Evolutionary conservation across 805 yeast species (phyloP), one percentile per base, ranked within the genome.

Genomic region (Lipomyces kockii): DNA sequence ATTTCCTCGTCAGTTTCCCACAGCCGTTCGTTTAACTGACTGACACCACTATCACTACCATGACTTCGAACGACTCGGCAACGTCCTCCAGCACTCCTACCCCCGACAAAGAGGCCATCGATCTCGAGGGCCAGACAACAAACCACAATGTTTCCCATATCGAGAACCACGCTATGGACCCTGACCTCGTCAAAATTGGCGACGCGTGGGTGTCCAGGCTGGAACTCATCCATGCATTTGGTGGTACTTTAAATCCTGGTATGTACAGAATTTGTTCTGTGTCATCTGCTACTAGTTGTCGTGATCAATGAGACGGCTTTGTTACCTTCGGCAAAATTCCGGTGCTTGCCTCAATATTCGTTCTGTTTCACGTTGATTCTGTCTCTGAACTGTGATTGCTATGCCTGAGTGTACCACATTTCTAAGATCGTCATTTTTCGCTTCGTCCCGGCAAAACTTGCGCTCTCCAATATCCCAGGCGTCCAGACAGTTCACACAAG

Each of bases 181-280:
- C 67, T 54, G 89, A 89, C 58, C 87, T 86, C 75, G 82, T 91
- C 65, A 86, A 82, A 70, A 85, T 91, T 71, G 97, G 97, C 3
- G 83, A 87, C 73, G 87, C 89, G 69, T 87, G 85, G 77, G 91
- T 89, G 69, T 81, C 86, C 64, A 85, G 83, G 72, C 77, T 82
- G 62, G 81, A 78, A 46, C 73, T 78, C 51, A 55, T 77, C 58
- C 71, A 67, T n/a, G 81, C 81, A 46, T 78, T 77, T 62, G 97
- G 97, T 78, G 97, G 97, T 87, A 83, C 89, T 22, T 80, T 90
- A 76, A 87, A 87, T 72, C 91, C 94, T 22, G 95, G 92, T 72
- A 66, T 51, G 70, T 61, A 7, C 14, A 29, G 49, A 58, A 35
- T 8, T 43, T 43, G 6, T n/a, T 43, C 22, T n/a, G 7, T n/a